Conservation (phyloP, 2,329 filamentous ascomycete species). For the Lachnellula subtilissima region DNA sequence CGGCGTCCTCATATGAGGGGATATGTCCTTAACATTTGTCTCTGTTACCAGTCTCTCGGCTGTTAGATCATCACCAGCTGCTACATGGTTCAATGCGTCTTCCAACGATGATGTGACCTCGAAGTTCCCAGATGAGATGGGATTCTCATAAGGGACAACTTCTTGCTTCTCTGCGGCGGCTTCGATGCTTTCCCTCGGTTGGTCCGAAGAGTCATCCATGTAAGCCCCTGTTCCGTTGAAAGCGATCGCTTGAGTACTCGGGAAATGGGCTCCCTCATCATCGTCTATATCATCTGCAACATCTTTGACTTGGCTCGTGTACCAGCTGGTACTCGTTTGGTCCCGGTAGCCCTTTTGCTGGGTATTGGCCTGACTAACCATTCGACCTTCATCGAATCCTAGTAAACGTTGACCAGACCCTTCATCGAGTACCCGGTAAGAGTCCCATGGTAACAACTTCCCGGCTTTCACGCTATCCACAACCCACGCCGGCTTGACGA, state of each 20-base stretch:
- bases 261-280: slow-evolving; percentile 34
- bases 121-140: slow-evolving; percentile 24
- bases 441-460: slow-evolving; percentile 76
- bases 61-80: background rate
- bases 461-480: slow-evolving; percentile 82
- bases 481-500: slow-evolving; percentile 93
- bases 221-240: slow-evolving; percentile 11
- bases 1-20: background rate
- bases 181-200: slow-evolving; percentile 3
- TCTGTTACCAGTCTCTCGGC: background rate
- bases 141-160: background rate
- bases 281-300: slow-evolving; percentile 38
- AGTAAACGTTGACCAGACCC: slow-evolving; percentile 78
- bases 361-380: slow-evolving; percentile 62
- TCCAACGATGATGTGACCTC: slow-evolving; percentile 31
- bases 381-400: slow-evolving; percentile 53
- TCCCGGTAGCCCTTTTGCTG: slow-evolving; percentile 66
- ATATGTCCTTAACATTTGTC: background rate
- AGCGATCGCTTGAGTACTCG: slow-evolving; percentile 18
- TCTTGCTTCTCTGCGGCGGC: background rate
- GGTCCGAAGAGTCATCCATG: slow-evolving; percentile 1
- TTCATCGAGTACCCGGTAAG: slow-evolving; percentile 80
- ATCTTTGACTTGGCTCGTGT: slow-evolving; percentile 63
- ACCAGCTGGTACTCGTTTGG: slow-evolving; percentile 79
- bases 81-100: slow-evolving; percentile 26